phyloP scores from a whole-genome alignment of 352 stramenopile species.

The Thalassiosira livingstoniorum region DNA sequence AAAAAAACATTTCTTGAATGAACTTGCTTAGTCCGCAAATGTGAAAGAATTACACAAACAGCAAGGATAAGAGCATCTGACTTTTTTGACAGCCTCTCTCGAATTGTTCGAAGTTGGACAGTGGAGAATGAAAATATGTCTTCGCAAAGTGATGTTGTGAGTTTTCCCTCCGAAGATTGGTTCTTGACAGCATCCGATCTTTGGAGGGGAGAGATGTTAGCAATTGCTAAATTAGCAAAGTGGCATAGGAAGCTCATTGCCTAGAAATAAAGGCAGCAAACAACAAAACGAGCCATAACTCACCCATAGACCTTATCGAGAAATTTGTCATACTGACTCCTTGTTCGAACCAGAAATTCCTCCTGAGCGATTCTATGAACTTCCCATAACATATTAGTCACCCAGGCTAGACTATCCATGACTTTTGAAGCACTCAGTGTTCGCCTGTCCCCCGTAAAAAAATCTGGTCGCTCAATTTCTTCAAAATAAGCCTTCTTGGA shows the following conservation, averaged over 20 bases:
- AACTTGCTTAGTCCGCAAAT: slow-evolving; percentile 79
- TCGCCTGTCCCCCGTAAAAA: slow-evolving; percentile 77
- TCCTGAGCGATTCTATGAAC: slow-evolving; percentile 82
- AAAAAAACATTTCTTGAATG: slow-evolving; percentile 73
- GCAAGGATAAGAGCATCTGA: slow-evolving; percentile 81
- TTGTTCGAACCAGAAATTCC: slow-evolving; percentile 83
- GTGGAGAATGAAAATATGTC: slow-evolving; percentile 81
- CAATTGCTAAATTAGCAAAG: slow-evolving; percentile 18
- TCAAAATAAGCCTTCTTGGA: slow-evolving; percentile 82
- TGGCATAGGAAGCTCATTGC: not conserved
- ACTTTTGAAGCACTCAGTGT: slow-evolving; percentile 79
- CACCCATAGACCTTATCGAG: slow-evolving; percentile 83
- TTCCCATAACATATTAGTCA: slow-evolving; percentile 84
- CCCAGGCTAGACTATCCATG: slow-evolving; percentile 78
- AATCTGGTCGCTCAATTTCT: slow-evolving; percentile 72
- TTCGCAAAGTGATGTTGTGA: slow-evolving; percentile 82
- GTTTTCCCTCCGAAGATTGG: slow-evolving; percentile 78
- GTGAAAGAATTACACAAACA: slow-evolving; percentile 81
- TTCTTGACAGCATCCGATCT: slow-evolving; percentile 80
- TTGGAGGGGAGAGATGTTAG: slow-evolving; percentile 5
- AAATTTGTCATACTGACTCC: slow-evolving; percentile 83
- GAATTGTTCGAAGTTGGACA: slow-evolving; percentile 82
- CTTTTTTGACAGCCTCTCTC: slow-evolving; percentile 74
- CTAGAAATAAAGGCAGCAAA: slow-evolving; percentile 12
- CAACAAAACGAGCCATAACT: slow-evolving; percentile 49